Percentiles rank a stretch among this genome's conserved stretches.
Evolutionary conservation across 192 early-diverging fungal genomes (phyloP).

Genomic region (Phlyctochytrium planicorne): DNA sequence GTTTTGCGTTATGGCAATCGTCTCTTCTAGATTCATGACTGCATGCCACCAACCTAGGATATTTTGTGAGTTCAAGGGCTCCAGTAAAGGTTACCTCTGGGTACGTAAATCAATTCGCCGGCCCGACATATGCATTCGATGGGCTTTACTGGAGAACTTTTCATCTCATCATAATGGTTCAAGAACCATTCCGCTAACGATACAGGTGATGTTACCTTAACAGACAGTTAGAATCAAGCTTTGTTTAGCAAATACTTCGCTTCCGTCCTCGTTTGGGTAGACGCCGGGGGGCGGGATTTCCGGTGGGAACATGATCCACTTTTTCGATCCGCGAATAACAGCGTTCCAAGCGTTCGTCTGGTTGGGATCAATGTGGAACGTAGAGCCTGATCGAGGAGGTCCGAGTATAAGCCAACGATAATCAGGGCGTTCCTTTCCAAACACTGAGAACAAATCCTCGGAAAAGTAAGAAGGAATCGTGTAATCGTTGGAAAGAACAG

Average conservation of each 20-base stretch:
- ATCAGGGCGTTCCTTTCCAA: conserved; percentile 57
- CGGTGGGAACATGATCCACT: conserved; percentile 73
- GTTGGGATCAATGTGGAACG: conserved; percentile 77
- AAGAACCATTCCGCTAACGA: conserved; percentile 70
- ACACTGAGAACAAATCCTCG: conserved; percentile 61
- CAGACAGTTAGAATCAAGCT: no score
- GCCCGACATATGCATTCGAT: conserved; percentile 63
- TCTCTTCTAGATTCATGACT: conserved; percentile 68
- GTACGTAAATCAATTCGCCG: conserved; percentile 72
- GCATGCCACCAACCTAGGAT: conserved; percentile 80
- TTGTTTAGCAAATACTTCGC: no score
- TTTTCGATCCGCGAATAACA: conserved; percentile 65
- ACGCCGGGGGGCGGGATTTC: conserved; percentile 67
- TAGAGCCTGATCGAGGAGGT: conserved; percentile 61
- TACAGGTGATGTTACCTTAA: conserved; percentile 71
- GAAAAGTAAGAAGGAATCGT: conserved; percentile 60
- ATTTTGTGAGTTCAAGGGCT: conserved; percentile 31
- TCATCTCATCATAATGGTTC: conserved; percentile 56
- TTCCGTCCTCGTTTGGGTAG: conserved; percentile 61
- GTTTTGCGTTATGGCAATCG: conserved; percentile 73
- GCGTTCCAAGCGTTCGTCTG: conserved; percentile 74
- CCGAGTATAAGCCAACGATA: conserved; percentile 72
- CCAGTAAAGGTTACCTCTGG: no score
- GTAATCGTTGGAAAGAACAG: conserved; percentile 53
- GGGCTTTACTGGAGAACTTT: conserved; percentile 39